Evolutionary conservation across 2,329 filamentous ascomycete species (phyloP).

Genomic region (Diplodia corticola): DNA sequence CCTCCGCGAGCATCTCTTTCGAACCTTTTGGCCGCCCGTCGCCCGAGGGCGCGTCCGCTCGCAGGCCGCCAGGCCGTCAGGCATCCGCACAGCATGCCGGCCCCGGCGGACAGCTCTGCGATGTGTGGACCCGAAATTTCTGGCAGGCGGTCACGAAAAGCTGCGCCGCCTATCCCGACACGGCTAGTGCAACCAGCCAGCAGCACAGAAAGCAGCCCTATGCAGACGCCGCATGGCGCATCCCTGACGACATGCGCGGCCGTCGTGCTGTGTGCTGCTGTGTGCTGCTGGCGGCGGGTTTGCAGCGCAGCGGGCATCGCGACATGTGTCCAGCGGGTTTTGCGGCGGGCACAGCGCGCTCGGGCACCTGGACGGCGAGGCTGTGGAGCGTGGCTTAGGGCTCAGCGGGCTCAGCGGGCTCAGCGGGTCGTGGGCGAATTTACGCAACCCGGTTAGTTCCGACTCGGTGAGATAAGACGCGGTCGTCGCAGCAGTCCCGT

Average conservation of each 20-base stretch:
- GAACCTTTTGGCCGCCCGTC: background rate
- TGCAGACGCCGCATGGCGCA: conserved; percentile 6
- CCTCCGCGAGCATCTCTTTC: background rate
- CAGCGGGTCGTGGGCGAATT: background rate
- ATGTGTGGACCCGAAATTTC: conserved; percentile 18
- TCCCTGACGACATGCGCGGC: conserved; percentile 5
- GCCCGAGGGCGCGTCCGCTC: background rate
- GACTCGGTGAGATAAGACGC: conserved; percentile 18
- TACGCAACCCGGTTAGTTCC: conserved; percentile 17
- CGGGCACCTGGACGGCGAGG: background rate
- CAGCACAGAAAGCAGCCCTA: conserved; percentile 21
- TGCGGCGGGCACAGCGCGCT: background rate
- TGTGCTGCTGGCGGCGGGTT: background rate
- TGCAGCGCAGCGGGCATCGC: background rate
- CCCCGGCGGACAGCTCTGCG: conserved; percentile 2
- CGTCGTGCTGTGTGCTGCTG: background rate
- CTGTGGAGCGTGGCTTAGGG: conserved; percentile 9
- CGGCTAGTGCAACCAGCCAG: conserved; percentile 16
- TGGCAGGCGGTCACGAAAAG: conserved; percentile 17
- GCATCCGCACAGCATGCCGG: background rate
- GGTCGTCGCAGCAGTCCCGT: background rate
- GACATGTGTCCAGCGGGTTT: background rate
- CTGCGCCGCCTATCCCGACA: conserved; percentile 14
- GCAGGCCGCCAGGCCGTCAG: background rate
- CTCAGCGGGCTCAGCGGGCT: background rate